Evolutionary conservation across 176 grass and related monocot genomes (phyloP), one percentile per base, ranked within the genome.

Genomic region (Secale cereale): DNA sequence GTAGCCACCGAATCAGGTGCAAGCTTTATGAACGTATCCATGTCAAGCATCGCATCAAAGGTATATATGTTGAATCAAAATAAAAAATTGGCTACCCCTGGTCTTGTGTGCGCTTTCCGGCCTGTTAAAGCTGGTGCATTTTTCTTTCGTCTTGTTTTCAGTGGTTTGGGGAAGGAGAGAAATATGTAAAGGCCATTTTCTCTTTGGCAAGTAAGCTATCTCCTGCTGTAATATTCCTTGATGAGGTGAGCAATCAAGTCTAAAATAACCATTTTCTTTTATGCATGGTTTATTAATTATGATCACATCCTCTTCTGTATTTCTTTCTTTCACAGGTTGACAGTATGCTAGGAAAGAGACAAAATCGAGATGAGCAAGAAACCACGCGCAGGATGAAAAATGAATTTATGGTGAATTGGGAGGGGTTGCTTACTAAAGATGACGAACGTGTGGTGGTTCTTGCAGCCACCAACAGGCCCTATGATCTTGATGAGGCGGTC

Each of bases 321-420:
- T 57, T 57, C 16, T 29, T 52, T 72, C 40, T 46, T 19, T 35
- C 59, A 82, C 43, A 97, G 94, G 88, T 97, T 85, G 95, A 94
- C 79, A 97, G 92, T 87, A 89, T 97, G 82, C 78, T 97, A 62
- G 90, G 86, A 82, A 92, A 50, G 45, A 92, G 92, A 59, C 92
- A 86, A 72, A 89, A 78, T 45, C 75, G 40, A 6, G 65, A 70
- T 52, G 92, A 92, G 78, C 81, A 86, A 10, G 84, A 88, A 83
- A 65, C 79, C 30, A 87, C 84, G 84, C 83, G 86, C 22, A 92
- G 76, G 82, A 89, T 97, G 78, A 97, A 92, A 83, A 97, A 94
- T 81, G 95, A 97, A 70, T 94, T 97, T 77, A 92, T 94, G 95
- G 82, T 89, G 31, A 83, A 94, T 61, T 97, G 95, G 95, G 95